Conservation (phyloP, 768 basidiomycete species). For the Agrocybe praecox region DNA sequence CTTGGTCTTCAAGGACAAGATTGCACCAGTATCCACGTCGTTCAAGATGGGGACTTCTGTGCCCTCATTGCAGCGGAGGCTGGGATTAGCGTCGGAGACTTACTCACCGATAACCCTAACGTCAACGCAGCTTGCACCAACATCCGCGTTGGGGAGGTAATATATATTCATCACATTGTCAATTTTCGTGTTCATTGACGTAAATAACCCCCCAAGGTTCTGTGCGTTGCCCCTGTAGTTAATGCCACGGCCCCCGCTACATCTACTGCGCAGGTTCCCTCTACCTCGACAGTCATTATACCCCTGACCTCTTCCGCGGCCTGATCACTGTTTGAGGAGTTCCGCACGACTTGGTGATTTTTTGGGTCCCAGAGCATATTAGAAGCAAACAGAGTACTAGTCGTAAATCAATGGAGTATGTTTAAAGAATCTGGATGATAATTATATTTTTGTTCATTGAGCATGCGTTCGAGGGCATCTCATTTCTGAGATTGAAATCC, state of each 20-base stretch:
- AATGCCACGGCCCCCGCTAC: neutral
- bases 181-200: neutral
- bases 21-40: constrained; percentile 47
- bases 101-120: constrained; percentile 65
- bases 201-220: neutral
- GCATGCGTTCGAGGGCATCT: no score
- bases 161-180: neutral
- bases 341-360: no score
- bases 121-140: constrained; percentile 50
- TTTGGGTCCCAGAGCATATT: no score
- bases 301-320: no score
- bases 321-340: no score
- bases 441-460: no score
- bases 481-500: no score
- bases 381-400: no score
- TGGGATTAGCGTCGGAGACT: constrained; percentile 39
- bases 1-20: constrained; percentile 58
- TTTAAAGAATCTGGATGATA: no score
- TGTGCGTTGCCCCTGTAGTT: constrained; percentile 1
- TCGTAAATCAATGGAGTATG: no score
- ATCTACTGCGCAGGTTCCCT: no score
- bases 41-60: constrained; percentile 50
- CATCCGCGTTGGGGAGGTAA: constrained; percentile 58
- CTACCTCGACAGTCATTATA: no score
- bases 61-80: constrained; percentile 34